Percentiles rank a stretch among this genome's conserved stretches.
phyloP scores from a whole-genome alignment of 176 grass and related monocot species.

The Triticum aestivum region DNA sequence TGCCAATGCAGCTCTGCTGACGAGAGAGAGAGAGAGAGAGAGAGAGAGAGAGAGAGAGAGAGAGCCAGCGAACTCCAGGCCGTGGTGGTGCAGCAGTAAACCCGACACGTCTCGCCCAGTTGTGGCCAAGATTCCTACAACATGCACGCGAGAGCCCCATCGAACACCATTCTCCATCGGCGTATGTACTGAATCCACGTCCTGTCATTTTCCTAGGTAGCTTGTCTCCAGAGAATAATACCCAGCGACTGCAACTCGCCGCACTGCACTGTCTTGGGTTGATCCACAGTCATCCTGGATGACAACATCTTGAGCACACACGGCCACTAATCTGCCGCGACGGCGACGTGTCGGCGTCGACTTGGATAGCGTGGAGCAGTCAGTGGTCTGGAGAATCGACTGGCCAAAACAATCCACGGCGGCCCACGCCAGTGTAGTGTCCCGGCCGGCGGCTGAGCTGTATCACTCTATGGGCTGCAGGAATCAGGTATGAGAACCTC shows the following conservation, averaged over 20 bases:
- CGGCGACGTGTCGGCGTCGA: not conserved
- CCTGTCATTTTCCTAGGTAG: constrained; percentile 6
- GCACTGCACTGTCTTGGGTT: not conserved
- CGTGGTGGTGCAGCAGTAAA: constrained; percentile 26
- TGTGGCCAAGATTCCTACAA: constrained; percentile 26
- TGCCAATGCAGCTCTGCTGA: not conserved
- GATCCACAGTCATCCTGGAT: not conserved
- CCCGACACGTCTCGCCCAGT: not conserved
- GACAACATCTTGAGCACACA: not conserved
- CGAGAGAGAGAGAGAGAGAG: not conserved
- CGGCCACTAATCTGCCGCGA: not conserved
- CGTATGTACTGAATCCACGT: constrained; percentile 34
- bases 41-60: not conserved
- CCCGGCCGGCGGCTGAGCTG: not conserved
- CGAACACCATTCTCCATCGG: not conserved
- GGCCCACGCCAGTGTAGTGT: not conserved
- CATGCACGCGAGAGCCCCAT: constrained; percentile 3
- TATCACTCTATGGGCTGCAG: not conserved
- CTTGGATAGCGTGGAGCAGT: not conserved
- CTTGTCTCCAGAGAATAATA: constrained; percentile 10
- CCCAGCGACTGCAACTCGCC: constrained; percentile 2
- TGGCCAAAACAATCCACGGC: not conserved
- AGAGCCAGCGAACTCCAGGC: not conserved
- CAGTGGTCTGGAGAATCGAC: not conserved
- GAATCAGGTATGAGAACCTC: not conserved